These are phyloP conservation scores for Kandelia obovata DNA, from an alignment of 345 rosid species.

Conservation along the genomic window DNA sequence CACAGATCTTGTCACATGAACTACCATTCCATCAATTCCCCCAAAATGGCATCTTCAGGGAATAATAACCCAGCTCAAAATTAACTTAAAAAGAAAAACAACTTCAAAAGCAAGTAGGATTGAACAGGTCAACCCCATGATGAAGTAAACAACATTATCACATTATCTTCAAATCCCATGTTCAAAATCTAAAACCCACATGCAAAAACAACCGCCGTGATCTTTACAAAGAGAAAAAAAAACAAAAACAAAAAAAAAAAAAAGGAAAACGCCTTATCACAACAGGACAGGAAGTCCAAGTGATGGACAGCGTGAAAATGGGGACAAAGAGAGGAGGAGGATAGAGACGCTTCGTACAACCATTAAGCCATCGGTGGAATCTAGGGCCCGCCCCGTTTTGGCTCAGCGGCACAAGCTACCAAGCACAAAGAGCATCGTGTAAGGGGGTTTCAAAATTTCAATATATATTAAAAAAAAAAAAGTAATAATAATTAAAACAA, in stretches of 20 bases:
- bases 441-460: background rate
- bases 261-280: conserved; percentile 30
- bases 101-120: background rate
- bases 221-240: conserved; percentile 7
- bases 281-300: conserved; percentile 19
- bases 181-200: conserved; percentile 32
- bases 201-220: conserved; percentile 16
- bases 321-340: conserved; percentile 34
- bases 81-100: conserved; percentile 3
- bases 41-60: conserved; percentile 5
- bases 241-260: background rate
- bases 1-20: background rate
- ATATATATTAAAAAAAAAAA: too few relatives aligned
- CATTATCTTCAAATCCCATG: conserved; percentile 27
- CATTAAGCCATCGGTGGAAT: conserved; percentile 45
- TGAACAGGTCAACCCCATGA: conserved; percentile 14
- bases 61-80: background rate
- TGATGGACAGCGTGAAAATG: conserved; percentile 44
- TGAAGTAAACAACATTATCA: conserved; percentile 18
- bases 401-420: conserved; percentile 52
- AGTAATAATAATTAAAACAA: too few relatives aligned
- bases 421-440: conserved; percentile 34
- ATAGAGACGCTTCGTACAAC: conserved; percentile 31
- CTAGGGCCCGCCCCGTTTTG: conserved; percentile 44
- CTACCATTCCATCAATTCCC: conserved; percentile 3